Percentiles rank a stretch among this genome's conserved stretches.
phyloP scores from a whole-genome alignment of 1,284 basidiomycete species.

The Naganishia sp. region DNA sequence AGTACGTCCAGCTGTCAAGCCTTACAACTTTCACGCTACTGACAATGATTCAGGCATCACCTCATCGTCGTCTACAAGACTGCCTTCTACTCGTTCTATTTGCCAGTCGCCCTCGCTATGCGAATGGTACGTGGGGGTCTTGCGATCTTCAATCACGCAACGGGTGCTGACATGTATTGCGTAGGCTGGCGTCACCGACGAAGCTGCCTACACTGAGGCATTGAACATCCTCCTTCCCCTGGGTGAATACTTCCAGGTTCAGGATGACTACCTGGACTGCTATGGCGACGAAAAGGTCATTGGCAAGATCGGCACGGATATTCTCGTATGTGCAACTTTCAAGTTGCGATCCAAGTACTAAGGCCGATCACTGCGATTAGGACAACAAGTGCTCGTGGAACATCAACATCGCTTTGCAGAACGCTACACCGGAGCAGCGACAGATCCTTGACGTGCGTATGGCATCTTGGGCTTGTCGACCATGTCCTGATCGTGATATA shows the following conservation, averaged over 20 bases:
- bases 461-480: background rate
- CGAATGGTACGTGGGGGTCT: conserved; percentile 56
- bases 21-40: background rate
- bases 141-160: background rate
- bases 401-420: conserved; percentile 80
- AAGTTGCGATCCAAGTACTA: background rate
- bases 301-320: conserved; percentile 97
- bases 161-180: background rate
- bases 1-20: conserved; percentile 57
- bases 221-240: conserved; percentile 84
- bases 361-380: conserved; percentile 28
- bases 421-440: conserved; percentile 65
- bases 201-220: conserved; percentile 74
- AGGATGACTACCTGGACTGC: conserved; percentile 97
- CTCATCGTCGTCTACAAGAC: conserved; percentile 98
- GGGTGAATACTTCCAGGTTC: conserved; percentile 98
- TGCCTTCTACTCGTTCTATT: conserved; percentile 97
- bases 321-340: conserved; percentile 64
- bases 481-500: background rate
- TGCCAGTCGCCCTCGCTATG: conserved; percentile 94
- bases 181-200: conserved; percentile 65
- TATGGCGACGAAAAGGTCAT: conserved; percentile 86
- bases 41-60: conserved; percentile 67
- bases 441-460: conserved; percentile 58
- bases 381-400: conserved; percentile 99